Base-by-base conservation (phyloP, 2,329 filamentous ascomycete genomes). In the Verticillium isaacii region DNA sequence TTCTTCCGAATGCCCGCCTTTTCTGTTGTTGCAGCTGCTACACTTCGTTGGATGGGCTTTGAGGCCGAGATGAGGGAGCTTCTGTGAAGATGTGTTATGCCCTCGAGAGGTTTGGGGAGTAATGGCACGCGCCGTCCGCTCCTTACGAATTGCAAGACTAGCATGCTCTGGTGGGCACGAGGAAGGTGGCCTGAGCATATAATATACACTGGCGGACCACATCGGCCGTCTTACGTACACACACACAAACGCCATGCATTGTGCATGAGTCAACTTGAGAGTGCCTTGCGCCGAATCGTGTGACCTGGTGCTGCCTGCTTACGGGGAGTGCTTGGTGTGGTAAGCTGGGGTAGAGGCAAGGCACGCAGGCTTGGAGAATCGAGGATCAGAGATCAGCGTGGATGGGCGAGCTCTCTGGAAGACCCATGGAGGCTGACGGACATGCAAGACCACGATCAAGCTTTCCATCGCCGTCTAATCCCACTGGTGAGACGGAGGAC, bases 41-140 rank as follows among this genome's bases (percentile, higher is more conserved):
- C 2, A 2, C 17, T 25, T 25, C n/a, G n/a, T 52, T 52, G 23
- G 19, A 19, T 52, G 19, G 45, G 45, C 19, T 23, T 52, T 19
- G 19, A 23, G 19, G 4, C 45, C 19, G 15, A 15, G 37, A 7
- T 41, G 37, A 41, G 15, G 37, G 37, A 7, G 37, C n/a, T 41
- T 15, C 6, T 19, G 52, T 19, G 52, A 25, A 8, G 55, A 34
- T 32, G 25, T 2, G 23, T n/a, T 19, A n/a, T 23, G 34, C 8
- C 34, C 15, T 32, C 23, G 34, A n/a, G 55, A 9, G 17, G 19
- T 56, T 60, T 52, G 56, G 23, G 56, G 39, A 57, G 62, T 65
- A 64, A 59, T 64, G 63, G 63, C 62, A 57, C 34, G 62, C 62
- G 63, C 62, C 63, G 60, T 65, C 62, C 62, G 32, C 62, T 64